Conservation (phyloP, 306 rosid genomes). For the Urtica urens region DNA sequence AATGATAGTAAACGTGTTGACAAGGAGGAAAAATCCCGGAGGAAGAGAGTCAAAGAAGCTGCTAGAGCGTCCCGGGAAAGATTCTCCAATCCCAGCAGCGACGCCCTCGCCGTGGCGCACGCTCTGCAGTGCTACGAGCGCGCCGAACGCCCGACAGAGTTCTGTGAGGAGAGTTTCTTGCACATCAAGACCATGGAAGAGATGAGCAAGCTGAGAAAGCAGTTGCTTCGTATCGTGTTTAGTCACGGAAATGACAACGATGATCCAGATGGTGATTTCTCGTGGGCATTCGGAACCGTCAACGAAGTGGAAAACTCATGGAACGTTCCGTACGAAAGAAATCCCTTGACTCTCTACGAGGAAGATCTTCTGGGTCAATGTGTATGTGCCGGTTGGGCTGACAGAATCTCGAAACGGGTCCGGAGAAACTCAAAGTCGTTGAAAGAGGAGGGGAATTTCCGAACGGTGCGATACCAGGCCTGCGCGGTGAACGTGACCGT, state of each 20-base stretch:
- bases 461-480: conserved; percentile 50
- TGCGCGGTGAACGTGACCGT: conserved; percentile 56
- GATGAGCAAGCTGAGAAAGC: conserved; percentile 81
- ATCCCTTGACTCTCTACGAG: conserved; percentile 57
- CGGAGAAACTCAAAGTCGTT: conserved; percentile 32
- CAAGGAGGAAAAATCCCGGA: conserved; percentile 38
- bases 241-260: conserved; percentile 30
- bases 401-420: conserved; percentile 76
- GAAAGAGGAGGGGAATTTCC: conserved; percentile 32
- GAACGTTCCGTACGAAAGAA: conserved; percentile 38
- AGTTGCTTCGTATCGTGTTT: conserved; percentile 60
- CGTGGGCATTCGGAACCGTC: conserved; percentile 56
- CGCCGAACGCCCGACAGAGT: conserved; percentile 33
- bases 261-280: conserved; percentile 39
- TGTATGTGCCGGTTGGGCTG: conserved; percentile 98
- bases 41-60: conserved; percentile 59
- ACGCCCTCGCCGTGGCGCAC: conserved; percentile 61
- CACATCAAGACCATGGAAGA: conserved; percentile 90
- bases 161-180: conserved; percentile 57
- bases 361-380: conserved; percentile 75
- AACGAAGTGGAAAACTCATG: conserved; percentile 56
- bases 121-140: conserved; percentile 74
- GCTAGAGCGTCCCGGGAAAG: conserved; percentile 49
- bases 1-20: conserved; percentile 21
- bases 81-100: conserved; percentile 57